Percentiles rank a stretch among this genome's conserved stretches.
Evolutionary conservation across 768 basidiomycete species (phyloP).

Genomic region (Infundibulicybe gibba): DNA sequence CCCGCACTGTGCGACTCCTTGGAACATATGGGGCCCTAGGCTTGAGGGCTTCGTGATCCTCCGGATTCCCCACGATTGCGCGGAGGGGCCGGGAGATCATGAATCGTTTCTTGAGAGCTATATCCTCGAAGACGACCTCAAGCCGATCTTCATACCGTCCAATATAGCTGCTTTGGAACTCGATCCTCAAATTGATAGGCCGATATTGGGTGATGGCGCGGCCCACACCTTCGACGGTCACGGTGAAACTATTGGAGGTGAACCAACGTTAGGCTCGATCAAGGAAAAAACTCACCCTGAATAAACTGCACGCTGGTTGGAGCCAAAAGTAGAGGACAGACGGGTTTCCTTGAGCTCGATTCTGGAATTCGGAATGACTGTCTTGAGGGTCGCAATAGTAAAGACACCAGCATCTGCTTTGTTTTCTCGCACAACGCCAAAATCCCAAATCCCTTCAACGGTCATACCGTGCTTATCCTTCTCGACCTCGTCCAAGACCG

Average conservation of each 20-base stretch:
- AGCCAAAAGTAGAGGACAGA: slow-evolving; percentile 28
- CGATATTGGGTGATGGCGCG: slow-evolving; percentile 15
- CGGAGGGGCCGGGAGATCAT: slow-evolving; percentile 42
- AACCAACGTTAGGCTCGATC: neutral
- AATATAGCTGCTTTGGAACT: slow-evolving; percentile 26
- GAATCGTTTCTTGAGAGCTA: slow-evolving; percentile 37
- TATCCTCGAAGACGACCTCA: slow-evolving; percentile 50
- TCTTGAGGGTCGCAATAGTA: slow-evolving; percentile 17
- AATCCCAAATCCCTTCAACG: slow-evolving; percentile 42
- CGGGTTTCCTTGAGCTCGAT: slow-evolving; percentile 19
- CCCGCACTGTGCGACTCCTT: slow-evolving; percentile 24
- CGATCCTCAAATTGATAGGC: slow-evolving; percentile 25
- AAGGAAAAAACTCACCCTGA: slow-evolving; percentile 19
- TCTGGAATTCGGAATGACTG: slow-evolving; percentile 23
- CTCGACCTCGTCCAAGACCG: slow-evolving; percentile 47
- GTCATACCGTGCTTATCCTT: slow-evolving; percentile 50
- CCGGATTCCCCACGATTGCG: slow-evolving; percentile 42
- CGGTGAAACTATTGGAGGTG: slow-evolving; percentile 6
- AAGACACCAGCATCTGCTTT: slow-evolving; percentile 21
- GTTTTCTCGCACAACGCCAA: slow-evolving; percentile 43
- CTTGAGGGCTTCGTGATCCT: slow-evolving; percentile 40
- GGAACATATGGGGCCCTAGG: slow-evolving; percentile 46
- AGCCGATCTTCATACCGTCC: slow-evolving; percentile 53
- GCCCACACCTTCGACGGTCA: slow-evolving; percentile 10
- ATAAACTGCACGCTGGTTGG: neutral